Percentiles rank a stretch among this genome's conserved stretches.
Evolutionary conservation across 169 alveolate genomes (phyloP).

Genomic region (Plasmodium berghei): DNA sequence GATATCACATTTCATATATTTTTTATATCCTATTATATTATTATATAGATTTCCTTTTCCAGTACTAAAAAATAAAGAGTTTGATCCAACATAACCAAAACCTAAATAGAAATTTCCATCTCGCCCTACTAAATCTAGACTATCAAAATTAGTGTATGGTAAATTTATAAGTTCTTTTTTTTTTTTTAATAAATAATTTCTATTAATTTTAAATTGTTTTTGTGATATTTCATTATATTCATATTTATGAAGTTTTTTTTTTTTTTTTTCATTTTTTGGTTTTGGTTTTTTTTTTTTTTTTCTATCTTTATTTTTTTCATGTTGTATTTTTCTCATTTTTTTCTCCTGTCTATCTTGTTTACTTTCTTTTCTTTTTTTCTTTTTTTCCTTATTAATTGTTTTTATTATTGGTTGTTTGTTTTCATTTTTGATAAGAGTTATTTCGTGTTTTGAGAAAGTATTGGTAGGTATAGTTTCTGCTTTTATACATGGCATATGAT

Average conservation of each 20-base stretch:
- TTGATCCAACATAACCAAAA: conserved; percentile 87
- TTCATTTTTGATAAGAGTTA: neutral
- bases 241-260: neutral
- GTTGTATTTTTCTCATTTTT: neutral
- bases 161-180: conserved; percentile 76
- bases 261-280: neutral
- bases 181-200: conserved; percentile 55
- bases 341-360: neutral
- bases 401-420: neutral
- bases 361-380: neutral
- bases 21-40: conserved; percentile 76
- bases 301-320: neutral
- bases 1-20: conserved; percentile 53
- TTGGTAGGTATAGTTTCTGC: too few relatives aligned
- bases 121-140: conserved; percentile 88
- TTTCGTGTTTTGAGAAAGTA: too few relatives aligned
- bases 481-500: too few relatives aligned
- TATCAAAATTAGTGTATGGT: conserved; percentile 82
- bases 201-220: conserved; percentile 57
- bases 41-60: conserved; percentile 86
- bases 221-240: conserved; percentile 14
- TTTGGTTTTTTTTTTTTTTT: neutral
- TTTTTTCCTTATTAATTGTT: neutral
- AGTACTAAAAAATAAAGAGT: conserved; percentile 78
- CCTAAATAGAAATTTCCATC: conserved; percentile 90